These are phyloP conservation scores for Platanthera zijinensis DNA, from an alignment of 106 monocot genomes.

Conservation along the genomic window DNA sequence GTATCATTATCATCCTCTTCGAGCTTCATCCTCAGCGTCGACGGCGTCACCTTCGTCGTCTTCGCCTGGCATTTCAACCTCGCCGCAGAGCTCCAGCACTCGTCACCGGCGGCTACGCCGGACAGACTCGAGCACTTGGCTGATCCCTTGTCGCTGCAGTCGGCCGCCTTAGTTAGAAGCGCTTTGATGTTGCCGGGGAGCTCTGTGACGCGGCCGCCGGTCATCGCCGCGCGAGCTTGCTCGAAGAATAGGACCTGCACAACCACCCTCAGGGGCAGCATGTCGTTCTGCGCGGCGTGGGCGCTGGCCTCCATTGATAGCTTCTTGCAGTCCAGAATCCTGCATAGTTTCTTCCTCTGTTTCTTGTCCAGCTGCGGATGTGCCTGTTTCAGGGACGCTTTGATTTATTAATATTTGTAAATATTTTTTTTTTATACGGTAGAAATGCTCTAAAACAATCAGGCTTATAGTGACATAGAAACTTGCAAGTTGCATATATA, in stretches of 20 bases:
- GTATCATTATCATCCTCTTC: conserved; percentile 40
- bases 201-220: conserved; percentile 25
- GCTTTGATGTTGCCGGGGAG: conserved; percentile 40
- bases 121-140: neutral
- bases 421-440: too few relatives aligned
- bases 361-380: conserved; percentile 64
- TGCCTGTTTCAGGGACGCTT: conserved; percentile 19
- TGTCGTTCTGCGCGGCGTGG: conserved; percentile 81
- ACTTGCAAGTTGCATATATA: too few relatives aligned
- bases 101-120: conserved; percentile 10
- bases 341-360: conserved; percentile 55
- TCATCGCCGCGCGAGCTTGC: conserved; percentile 45
- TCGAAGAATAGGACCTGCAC: conserved; percentile 89
- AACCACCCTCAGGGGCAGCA: conserved; percentile 66
- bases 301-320: conserved; percentile 70
- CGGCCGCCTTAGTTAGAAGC: conserved; percentile 25
- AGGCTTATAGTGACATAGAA: too few relatives aligned
- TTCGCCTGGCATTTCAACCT: conserved; percentile 18
- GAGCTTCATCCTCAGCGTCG: conserved; percentile 83
- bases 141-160: conserved; percentile 7
- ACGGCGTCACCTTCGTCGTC: conserved; percentile 43
- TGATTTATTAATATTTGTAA: neutral
- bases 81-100: conserved; percentile 32
- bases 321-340: conserved; percentile 73
- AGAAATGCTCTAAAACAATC: too few relatives aligned